phyloP scores from a whole-genome alignment of 2,329 filamentous ascomycete genomes.

The Ciborinia camelliae region DNA sequence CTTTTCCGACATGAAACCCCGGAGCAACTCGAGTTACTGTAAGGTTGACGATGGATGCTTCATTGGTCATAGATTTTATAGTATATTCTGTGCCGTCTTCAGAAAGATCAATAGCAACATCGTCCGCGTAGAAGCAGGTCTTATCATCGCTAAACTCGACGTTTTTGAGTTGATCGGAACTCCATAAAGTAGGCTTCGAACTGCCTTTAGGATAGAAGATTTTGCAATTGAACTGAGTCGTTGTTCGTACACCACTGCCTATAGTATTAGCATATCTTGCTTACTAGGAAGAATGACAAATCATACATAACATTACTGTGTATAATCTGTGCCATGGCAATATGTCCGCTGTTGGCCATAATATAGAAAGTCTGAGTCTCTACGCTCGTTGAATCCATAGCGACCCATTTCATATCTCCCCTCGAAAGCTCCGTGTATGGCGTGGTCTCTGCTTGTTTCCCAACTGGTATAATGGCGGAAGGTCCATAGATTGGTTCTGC shows the following conservation, averaged over 20 bases:
- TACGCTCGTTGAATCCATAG: slow-evolving; percentile 79
- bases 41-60: slow-evolving; percentile 77
- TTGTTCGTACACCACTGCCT: slow-evolving; percentile 78
- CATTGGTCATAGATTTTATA: slow-evolving; percentile 86
- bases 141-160: slow-evolving; percentile 81
- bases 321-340: slow-evolving; percentile 85
- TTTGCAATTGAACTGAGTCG: slow-evolving; percentile 91
- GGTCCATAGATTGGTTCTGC: slow-evolving; percentile 95
- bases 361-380: slow-evolving; percentile 97
- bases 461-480: slow-evolving; percentile 79
- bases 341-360: slow-evolving; percentile 70
- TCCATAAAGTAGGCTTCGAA: slow-evolving; percentile 76
- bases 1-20: slow-evolving; percentile 78
- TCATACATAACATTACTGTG: slow-evolving; percentile 94
- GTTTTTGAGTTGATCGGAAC: slow-evolving; percentile 73
- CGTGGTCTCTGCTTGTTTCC: slow-evolving; percentile 71
- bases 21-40: slow-evolving; percentile 73
- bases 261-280: slow-evolving; percentile 29
- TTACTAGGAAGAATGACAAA: slow-evolving; percentile 20
- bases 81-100: slow-evolving; percentile 79
- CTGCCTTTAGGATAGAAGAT: slow-evolving; percentile 71
- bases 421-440: slow-evolving; percentile 77
- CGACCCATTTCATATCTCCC: slow-evolving; percentile 78
- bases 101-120: slow-evolving; percentile 79
- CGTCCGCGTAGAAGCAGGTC: slow-evolving; percentile 79